Conservation (phyloP, 2,329 filamentous ascomycete genomes). For the Fusarium subglutinans region DNA sequence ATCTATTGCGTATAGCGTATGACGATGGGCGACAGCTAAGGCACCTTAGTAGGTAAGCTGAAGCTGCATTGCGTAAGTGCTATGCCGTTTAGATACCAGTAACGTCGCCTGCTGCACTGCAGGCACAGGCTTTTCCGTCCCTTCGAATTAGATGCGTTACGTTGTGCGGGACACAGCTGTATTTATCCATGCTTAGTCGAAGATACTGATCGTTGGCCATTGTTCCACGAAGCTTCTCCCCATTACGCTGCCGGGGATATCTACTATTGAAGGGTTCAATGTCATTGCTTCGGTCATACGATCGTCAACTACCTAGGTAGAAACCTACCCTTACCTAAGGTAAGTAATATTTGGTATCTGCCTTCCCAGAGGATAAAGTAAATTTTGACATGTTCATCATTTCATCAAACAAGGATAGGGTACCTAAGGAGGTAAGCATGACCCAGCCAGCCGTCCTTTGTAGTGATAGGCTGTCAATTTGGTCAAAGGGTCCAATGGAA, state of each 20-base stretch:
- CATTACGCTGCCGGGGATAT: background rate
- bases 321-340: background rate
- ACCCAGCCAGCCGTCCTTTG: constrained; percentile 25
- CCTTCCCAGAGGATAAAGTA: constrained; percentile 17
- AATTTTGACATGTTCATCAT: constrained; percentile 35
- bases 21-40: constrained; percentile 20
- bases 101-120: background rate
- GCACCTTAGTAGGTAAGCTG: background rate
- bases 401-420: constrained; percentile 6
- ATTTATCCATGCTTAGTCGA: background rate
- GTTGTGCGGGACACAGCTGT: background rate
- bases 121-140: background rate
- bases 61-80: constrained; percentile 36
- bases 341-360: background rate
- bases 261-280: constrained; percentile 12
- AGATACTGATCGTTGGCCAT: background rate
- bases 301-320: background rate
- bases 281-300: constrained; percentile 31
- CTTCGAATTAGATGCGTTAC: background rate
- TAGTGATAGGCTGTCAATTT: constrained; percentile 28
- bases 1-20: constrained; percentile 33
- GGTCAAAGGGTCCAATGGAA: constrained; percentile 22
- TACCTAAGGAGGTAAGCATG: background rate
- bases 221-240: background rate
- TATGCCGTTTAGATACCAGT: constrained; percentile 7